Base-by-base conservation (phyloP, 2,329 filamentous ascomycete species). In the Fusarium guadeloupense region DNA sequence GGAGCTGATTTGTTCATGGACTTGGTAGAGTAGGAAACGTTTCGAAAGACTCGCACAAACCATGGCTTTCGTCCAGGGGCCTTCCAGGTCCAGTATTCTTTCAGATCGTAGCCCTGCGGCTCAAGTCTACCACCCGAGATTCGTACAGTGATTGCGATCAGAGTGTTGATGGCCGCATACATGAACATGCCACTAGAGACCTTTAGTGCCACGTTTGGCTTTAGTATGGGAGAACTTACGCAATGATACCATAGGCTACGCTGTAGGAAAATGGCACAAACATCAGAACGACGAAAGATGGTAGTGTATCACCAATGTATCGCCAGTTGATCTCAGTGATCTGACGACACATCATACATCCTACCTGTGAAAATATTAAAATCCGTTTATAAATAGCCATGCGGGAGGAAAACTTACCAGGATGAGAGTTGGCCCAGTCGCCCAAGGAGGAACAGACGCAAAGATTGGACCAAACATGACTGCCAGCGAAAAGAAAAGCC, bases 241-340 rank as follows among this genome's bases (percentile, higher is more conserved):
- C 89, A 62, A 94, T 93, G 7, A 94, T 81, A 20, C 91, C 90
- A 68, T 94, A 90, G 3, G 91, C 90, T 66, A 94, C 93, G 30
- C 85, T 90, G 77, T 93, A 94, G 2, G 89, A 92, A 75, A 93
- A 93, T 1, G 91, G 91, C 87, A 94, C 93, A 54, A 92, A 79
- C 51, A 87, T 85, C 52, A 94, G 88, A 16, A 89, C 92, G 26
- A 93, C 77, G 75, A 94, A 94, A 2, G 91, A 90, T 0, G 91
- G 91, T 20, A 94, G 82, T 0, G 89, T 86, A 71, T 95, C 91
- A 43, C 90, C 90, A 41, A 90, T 81, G 74, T 94, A 94, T 14
- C 81, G 79, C 91, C 91, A 94, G 79, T 94, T 94, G 76, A 94
- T 92, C 62, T 93, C 88, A 10, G 84, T 85, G 6, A 89, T 88